Conservation (phyloP, 2,329 filamentous ascomycete genomes). For the Arthroderma sp. region DNA sequence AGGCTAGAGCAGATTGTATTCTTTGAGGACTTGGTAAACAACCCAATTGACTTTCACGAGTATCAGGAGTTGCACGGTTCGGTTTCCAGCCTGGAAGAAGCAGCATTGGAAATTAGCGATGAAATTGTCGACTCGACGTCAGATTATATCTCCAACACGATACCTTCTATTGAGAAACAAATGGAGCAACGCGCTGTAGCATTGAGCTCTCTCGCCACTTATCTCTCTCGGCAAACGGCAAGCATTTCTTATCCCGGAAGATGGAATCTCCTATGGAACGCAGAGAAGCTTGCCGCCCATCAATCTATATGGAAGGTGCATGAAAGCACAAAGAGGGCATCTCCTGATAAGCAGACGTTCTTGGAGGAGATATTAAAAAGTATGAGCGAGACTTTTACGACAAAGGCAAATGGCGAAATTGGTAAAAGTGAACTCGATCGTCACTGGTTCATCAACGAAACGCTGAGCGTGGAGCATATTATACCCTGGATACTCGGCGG, state of each 20-base stretch:
- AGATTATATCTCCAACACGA: conserved; percentile 57
- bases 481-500: conserved; percentile 67
- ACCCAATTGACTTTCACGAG: conserved; percentile 72
- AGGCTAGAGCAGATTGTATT: conserved; percentile 93
- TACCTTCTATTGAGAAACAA: conserved; percentile 69
- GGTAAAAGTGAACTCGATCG: conserved; percentile 68
- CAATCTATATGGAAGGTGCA: conserved; percentile 68
- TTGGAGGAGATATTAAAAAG: conserved; percentile 61
- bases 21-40: conserved; percentile 68
- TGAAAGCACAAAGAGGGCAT: conserved; percentile 47
- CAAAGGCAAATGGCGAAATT: conserved; percentile 47
- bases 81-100: conserved; percentile 56
- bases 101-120: conserved; percentile 63
- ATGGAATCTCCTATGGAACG: conserved; percentile 76
- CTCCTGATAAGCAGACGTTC: conserved; percentile 53
- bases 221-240: conserved; percentile 51
- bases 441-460: conserved; percentile 74
- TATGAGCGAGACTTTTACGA: conserved; percentile 65
- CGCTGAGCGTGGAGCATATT: conserved; percentile 58
- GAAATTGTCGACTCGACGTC: conserved; percentile 71
- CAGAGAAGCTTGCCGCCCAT: conserved; percentile 78
- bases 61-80: conserved; percentile 54
- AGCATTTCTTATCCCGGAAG: conserved; percentile 53
- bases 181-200: conserved; percentile 60
- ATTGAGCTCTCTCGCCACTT: conserved; percentile 58